These are phyloP conservation scores for Conringia planisiliqua DNA, from an alignment of 345 rosid species.

Conservation along the genomic window DNA sequence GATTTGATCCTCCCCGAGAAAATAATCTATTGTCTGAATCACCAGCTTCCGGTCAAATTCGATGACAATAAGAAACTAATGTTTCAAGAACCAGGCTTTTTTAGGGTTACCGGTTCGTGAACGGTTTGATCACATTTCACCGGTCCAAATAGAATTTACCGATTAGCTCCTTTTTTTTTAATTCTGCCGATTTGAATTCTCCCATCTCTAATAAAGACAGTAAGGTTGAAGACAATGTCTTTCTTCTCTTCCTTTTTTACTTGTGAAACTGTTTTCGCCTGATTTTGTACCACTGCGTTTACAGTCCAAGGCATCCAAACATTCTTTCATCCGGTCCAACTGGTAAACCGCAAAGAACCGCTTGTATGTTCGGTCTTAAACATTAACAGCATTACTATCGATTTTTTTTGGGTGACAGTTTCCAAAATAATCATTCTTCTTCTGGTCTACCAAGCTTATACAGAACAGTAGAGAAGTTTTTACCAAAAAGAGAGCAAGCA, in stretches of 20 bases:
- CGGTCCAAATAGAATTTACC: neutral
- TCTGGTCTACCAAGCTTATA: neutral
- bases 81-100: neutral
- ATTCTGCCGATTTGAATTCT: neutral
- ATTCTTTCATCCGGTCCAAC: neutral
- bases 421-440: neutral
- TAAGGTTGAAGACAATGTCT: neutral
- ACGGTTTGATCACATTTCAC: constrained; percentile 2
- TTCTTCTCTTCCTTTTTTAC: neutral
- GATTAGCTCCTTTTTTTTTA: neutral
- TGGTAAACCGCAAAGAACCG: neutral
- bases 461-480: neutral
- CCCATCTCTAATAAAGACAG: neutral
- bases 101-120: neutral
- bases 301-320: neutral
- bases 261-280: neutral
- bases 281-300: neutral
- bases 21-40: neutral
- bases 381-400: neutral
- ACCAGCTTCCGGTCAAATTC: constrained; percentile 9
- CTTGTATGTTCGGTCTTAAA: neutral
- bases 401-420: neutral
- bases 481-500: neutral
- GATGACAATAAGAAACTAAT: constrained; percentile 1
- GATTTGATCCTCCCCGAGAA: neutral